Evolutionary conservation across 169 alveolate genomes (phyloP), one percentile per base, ranked within the genome.

Genomic region (Plasmodium relictum): DNA sequence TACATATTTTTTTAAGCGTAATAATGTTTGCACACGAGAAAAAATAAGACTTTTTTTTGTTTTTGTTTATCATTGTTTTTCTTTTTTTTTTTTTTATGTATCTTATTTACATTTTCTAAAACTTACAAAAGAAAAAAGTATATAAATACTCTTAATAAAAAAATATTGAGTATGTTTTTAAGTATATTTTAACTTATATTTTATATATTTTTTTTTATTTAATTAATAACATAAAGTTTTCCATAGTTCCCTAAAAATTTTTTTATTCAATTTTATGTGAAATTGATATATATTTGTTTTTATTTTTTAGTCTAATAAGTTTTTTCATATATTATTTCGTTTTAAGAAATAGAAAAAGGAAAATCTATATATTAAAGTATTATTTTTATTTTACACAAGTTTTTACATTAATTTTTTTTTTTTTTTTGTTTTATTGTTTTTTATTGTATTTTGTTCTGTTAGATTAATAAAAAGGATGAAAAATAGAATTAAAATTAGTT

Each of bases 21-120:
- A 48, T 9, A 66, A 66, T 66, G 22, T 9, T 66, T 66, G 74
- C 74, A 69, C 45, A 69, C 45, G 22, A 69, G 41, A 69, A 68
- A 68, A 68, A 68, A 68, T 39, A 44, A 68, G 58, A 48, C 58
- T 48, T 48, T 48, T 48, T 48, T 10, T 48, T 48, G 58, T 14
- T 48, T 48, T 4, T 2, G 6, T 48, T 10, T 48, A 1, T 48
- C 6, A 48, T 48, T 48, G 16, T 14, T 48, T 48, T 48, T 48
- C 16, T 48, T 48, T 59, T 3, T 48, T 4, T 48, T 48, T 59
- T 3, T 8, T 59, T 12, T 59, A 20, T 59, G 26, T 59, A 12
- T 3, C 10, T 20, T 24, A 9, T 16, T 20, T 59, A 59, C n/a
- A 59, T 20, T 3, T 59, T 59, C 69, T 16, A 8, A 2, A 6